Base-by-base conservation (phyloP, 2,329 filamentous ascomycete species). In the Venturia nashicola region DNA sequence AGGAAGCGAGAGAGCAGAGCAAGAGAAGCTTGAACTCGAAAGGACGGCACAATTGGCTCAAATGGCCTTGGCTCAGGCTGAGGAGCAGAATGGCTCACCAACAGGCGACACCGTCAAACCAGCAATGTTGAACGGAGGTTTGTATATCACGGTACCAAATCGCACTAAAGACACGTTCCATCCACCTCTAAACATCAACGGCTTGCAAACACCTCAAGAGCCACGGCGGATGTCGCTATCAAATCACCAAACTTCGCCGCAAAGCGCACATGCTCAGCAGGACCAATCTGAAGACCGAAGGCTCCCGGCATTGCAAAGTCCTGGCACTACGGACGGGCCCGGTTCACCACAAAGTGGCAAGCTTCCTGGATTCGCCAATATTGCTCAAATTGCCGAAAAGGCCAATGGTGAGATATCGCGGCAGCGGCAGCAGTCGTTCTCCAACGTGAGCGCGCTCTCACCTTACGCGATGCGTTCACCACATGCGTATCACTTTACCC, bases 221-320 rank as follows among this genome's bases (percentile, higher is more conserved):
- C 51, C 51, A 20, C 51, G 51, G 32, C 27, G 51, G 32, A 57
- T 57, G 51, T 57, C 51, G 14, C 23, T 57, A 11, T 57, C 51
- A 18, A 18, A 57, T 20, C 51, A 57, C 18, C 27, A 36, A 18
- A 57, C 51, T 20, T 57, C 51, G 32, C 51, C 51, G 18, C 51
- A 34, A 14, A 57, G 51, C 14, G 51, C 32, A 20, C n/a, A 57
- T 18, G 1, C 18, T 36, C 51, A 57, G n/a, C 51, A 57, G 2
- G 32, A 36, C 32, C 51, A 57, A 36, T 57, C 51, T 18, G 34
- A 62, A 18, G 69, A 68, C 43, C 69, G 74, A 40, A 75, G 69
- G n/a, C 69, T 76, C 14, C 73, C 73, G 12, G 72, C 71, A 16
- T 66, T 76, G 5, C 74, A 75, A 57, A 71, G 72, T 16, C 70